Percentiles rank a stretch among this genome's conserved stretches.
These are phyloP conservation scores for Cutaneotrichosporon sp. DNA, from an alignment of 1,284 basidiomycete genomes.

Conservation along the genomic window DNA sequence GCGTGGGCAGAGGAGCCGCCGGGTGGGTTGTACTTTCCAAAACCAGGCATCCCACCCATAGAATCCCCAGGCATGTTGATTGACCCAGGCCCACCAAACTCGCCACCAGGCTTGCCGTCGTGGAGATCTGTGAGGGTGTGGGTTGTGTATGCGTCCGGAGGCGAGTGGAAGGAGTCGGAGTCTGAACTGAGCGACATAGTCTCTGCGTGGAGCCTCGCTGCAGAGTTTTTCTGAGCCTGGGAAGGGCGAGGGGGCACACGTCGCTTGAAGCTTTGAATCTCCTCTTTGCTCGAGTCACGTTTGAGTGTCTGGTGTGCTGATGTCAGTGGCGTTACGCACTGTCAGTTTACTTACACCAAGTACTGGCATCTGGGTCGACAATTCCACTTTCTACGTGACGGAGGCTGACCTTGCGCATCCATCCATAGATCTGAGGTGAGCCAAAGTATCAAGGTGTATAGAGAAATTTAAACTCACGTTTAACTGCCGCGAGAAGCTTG, in stretches of 20 bases:
- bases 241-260: constrained; percentile 81
- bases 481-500: constrained; percentile 86
- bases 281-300: constrained; percentile 74
- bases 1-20: background rate
- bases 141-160: constrained; percentile 12
- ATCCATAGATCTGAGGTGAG: constrained; percentile 73
- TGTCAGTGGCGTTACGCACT: background rate
- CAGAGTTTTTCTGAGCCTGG: constrained; percentile 66
- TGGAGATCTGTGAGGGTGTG: background rate
- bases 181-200: constrained; percentile 22
- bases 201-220: constrained; percentile 12
- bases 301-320: constrained; percentile 80
- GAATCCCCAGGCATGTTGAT: background rate
- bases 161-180: constrained; percentile 23
- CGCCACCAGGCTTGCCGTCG: background rate
- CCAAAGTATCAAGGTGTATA: background rate
- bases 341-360: constrained; percentile 73
- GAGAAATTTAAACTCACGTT: constrained; percentile 66
- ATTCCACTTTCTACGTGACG: constrained; percentile 86
- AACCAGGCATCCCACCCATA: no score
- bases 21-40: no score
- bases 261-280: constrained; percentile 84
- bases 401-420: constrained; percentile 81
- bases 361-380: constrained; percentile 85
- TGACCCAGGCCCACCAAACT: background rate